phyloP scores from a whole-genome alignment of 495 filamentous ascomycete species.

The Hypoxylon rickii region DNA sequence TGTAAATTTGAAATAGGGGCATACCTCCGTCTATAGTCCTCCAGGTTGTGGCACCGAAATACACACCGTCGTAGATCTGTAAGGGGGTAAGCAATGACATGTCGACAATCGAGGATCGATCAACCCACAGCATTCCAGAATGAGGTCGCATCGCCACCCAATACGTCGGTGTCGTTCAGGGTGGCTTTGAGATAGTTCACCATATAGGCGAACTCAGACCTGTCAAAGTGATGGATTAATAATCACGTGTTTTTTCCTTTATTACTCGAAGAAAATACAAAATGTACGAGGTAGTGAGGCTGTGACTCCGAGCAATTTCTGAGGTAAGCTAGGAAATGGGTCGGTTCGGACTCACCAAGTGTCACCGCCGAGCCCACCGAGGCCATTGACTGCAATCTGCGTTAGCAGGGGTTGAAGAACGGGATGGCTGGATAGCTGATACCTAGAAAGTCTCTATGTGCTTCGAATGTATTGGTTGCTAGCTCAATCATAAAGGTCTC shows the following conservation, averaged over 20 bases:
- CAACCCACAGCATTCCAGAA: slow-evolving; percentile 43
- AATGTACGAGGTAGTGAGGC: not conserved
- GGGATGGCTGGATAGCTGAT: too few relatives aligned
- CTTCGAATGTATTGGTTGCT: slow-evolving; percentile 65
- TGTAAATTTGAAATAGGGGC: not conserved
- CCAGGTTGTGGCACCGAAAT: slow-evolving; percentile 65
- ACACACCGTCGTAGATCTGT: slow-evolving; percentile 55
- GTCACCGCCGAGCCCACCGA: slow-evolving; percentile 44
- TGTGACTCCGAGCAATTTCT: not conserved
- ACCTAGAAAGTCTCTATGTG: slow-evolving; percentile 61
- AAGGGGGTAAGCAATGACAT: not conserved
- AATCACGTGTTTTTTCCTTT: too few relatives aligned
- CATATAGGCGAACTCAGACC: slow-evolving; percentile 66
- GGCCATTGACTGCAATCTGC: slow-evolving; percentile 37
- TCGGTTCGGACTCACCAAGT: slow-evolving; percentile 11
- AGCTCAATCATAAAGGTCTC: slow-evolving; percentile 45
- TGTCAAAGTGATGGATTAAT: not conserved
- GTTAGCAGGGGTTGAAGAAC: too few relatives aligned
- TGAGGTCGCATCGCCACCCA: slow-evolving; percentile 31
- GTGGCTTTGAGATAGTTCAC: slow-evolving; percentile 58
- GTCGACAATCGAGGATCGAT: not conserved
- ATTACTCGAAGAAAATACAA: not conserved
- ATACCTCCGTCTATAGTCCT: slow-evolving; percentile 65
- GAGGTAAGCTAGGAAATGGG: not conserved
- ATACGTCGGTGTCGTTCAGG: slow-evolving; percentile 60